Base-by-base conservation (phyloP, 2,329 filamentous ascomycete species). In the Aspergillus phoenicis region DNA sequence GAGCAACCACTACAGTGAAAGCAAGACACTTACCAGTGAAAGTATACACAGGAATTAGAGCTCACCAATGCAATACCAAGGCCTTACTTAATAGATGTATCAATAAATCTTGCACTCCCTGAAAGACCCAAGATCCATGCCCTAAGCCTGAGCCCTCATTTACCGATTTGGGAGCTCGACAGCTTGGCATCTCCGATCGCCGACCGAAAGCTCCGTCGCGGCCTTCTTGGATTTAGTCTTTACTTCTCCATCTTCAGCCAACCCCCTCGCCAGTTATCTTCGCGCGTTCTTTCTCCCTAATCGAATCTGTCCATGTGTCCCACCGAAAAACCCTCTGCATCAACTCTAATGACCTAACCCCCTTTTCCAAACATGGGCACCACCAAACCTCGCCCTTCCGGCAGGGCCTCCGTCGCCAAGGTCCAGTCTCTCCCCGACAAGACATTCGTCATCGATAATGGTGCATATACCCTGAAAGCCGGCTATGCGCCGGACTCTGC, bases 361-460 rank as follows among this genome's bases (percentile, higher is more conserved):
- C 15, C n/a, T 10, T 10, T 7, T n/a, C 8, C 33, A 36, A 56
- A 63, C 8, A 76, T 75, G 75, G 72, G 71, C 60, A 70, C 71
- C 26, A 57, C 74, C 59, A 79, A 73, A 65, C 64, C 73, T 36
- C 73, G 76, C 17, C 68, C 74, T 53, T 64, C 75, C 51, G 70
- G 77, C 41, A 89, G 86, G 73, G 78, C 82, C 53, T 86, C 86
- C 57, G 74, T 81, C 15, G 74, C 81, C 5, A 79, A 80, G 49
- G 79, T 68, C 8, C 73, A 84, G 4, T 73, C 82, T 24, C 79
- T 85, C 7, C 88, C 89, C 0, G 73, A 82, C 1, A 85, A 81
- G 61, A 97, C 93, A 0, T 87, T 99, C 57, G 84, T 99, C 49
- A 83, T 99, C 71, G 95, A 99, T 80, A 97, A 98, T 80, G 95